Conservation (phyloP, 2,329 filamentous ascomycete genomes). For the Epichloe sp. region DNA sequence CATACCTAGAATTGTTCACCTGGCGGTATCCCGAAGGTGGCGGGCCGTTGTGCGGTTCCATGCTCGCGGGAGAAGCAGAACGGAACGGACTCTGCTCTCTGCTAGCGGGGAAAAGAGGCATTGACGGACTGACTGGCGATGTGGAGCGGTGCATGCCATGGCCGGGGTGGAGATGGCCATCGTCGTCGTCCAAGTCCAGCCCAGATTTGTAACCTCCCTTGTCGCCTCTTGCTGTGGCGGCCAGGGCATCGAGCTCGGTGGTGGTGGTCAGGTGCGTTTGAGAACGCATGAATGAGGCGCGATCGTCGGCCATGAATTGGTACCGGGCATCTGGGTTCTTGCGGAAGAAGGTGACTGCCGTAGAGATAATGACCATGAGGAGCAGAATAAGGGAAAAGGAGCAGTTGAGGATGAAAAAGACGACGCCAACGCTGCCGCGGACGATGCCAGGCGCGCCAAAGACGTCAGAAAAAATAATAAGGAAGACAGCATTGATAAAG, state of each 20-base stretch:
- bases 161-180: constrained; percentile 25
- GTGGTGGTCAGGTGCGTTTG: constrained; percentile 62
- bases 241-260: constrained; percentile 80
- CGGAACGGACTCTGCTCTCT: constrained; percentile 24
- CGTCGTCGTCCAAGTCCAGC: constrained; percentile 29
- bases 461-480: constrained; percentile 69
- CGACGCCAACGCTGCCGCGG: constrained; percentile 73
- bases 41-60: not conserved
- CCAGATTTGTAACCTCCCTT: constrained; percentile 20
- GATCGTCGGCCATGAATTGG: constrained; percentile 88
- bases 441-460: constrained; percentile 75
- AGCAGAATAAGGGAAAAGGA: constrained; percentile 70
- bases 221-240: constrained; percentile 79
- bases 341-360: constrained; percentile 57
- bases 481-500: constrained; percentile 77
- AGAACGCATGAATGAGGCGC: constrained; percentile 93
- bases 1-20: constrained; percentile 29
- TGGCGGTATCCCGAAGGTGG: constrained; percentile 16
- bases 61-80: constrained; percentile 21
- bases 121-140: constrained; percentile 28
- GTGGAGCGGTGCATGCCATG: constrained; percentile 10
- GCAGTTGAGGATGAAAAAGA: constrained; percentile 80
- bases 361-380: constrained; percentile 56
- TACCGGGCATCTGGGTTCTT: constrained; percentile 92
- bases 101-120: constrained; percentile 29